Base-by-base conservation (phyloP, 495 filamentous ascomycete genomes). In the Xylaria curta region DNA sequence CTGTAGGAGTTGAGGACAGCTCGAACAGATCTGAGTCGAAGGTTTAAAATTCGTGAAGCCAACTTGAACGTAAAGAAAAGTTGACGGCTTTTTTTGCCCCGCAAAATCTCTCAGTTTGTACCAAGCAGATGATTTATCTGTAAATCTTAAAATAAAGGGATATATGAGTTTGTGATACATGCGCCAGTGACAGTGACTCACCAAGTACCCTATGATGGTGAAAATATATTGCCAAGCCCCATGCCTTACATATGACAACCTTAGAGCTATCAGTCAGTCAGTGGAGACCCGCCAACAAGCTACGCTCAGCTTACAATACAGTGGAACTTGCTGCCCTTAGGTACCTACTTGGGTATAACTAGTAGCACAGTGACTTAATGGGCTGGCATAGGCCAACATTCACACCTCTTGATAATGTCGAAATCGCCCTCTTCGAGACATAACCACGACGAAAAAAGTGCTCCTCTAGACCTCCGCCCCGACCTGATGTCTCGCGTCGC, bases 401-500 rank as follows among this genome's bases (percentile, higher is more conserved):
- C 31, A 24, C 36, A 54, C 47, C 38, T 44, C 19, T 56, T 28
- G 44, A 31, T 15, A 49, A 65, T 65, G 62, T 65, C 21, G 36
- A 58, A 42, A 56, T 67, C 61, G 61, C 40, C 61, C 38, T 64
- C 42, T 46, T 46, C 64, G 3, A 66, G 64, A 53, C 15, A 60
- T 19, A 26, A 10, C 8, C 17, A 44, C 68, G 47, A 64, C 36
- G 15, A 71, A 59, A n/a, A 71, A 59, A n/a, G 36, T 40, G 51
- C 62, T 58, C 24, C n/a, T 40, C 53, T 8, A 28, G 26, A 59
- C 67, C 68, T 70, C 68, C 62, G 69, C 64, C 68, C 61, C 72
- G 66, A 66, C 74, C 71, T 73, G 72, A 72, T 65, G 72, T 76
- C 76, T 75, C 62, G 69, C 60, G 77, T 72, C 77, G 77, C 74